phyloP scores from a whole-genome alignment of 2,329 filamentous ascomycete genomes.

The Verruconis gallopava region DNA sequence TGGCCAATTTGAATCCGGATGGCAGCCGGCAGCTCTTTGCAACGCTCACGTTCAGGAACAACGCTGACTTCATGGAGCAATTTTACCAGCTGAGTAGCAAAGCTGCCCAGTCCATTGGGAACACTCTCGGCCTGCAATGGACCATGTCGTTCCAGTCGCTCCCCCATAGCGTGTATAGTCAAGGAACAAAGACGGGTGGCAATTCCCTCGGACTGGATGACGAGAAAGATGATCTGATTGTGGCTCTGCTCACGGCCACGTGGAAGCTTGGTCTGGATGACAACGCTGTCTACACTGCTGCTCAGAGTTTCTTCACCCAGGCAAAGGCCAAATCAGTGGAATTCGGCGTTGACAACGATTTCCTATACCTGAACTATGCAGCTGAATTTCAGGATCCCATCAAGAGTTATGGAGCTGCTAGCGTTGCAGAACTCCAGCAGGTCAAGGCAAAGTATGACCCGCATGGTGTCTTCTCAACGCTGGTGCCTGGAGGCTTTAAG shows the following conservation, averaged over 20 bases:
- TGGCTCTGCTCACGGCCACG: slow-evolving; percentile 2
- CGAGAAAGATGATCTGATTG: slow-evolving; percentile 1
- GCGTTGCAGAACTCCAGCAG: slow-evolving; percentile 20
- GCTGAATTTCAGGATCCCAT: slow-evolving; percentile 30
- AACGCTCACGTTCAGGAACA: slow-evolving; percentile 5
- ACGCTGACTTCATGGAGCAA: slow-evolving; percentile 7
- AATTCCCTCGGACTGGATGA: slow-evolving; percentile 6
- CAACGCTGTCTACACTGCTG: not conserved
- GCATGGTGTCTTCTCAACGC: slow-evolving; percentile 25
- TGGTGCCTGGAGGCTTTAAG: slow-evolving; percentile 34
- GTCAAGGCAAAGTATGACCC: slow-evolving; percentile 30
- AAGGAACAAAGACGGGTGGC: not conserved
- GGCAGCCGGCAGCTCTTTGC: slow-evolving; percentile 2
- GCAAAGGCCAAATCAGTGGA: not conserved
- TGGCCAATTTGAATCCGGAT: not conserved
- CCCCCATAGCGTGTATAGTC: not conserved
- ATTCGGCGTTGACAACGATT: slow-evolving; percentile 20
- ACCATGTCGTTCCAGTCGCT: not conserved
- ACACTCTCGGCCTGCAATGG: not conserved
- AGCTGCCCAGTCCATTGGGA: not conserved
- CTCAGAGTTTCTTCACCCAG: not conserved
- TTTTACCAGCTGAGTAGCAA: slow-evolving; percentile 1
- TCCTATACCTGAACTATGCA: slow-evolving; percentile 37
- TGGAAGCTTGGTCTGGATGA: not conserved
- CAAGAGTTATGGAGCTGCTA: slow-evolving; percentile 28